phyloP scores from a whole-genome alignment of 805 yeast species.

The Danielia oregonensis region DNA sequence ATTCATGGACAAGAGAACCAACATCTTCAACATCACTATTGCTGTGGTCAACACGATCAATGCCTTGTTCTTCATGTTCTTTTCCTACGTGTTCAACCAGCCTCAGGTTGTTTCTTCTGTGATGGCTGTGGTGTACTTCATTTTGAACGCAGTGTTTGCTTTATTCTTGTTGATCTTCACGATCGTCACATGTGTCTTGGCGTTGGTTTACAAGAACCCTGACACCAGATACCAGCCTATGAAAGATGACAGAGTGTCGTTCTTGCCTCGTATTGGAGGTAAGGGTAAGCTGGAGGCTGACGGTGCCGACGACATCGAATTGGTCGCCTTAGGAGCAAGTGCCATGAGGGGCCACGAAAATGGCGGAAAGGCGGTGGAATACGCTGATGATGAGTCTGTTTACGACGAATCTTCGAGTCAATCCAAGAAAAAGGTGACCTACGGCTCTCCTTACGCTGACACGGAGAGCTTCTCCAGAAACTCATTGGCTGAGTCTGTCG shows the following conservation, averaged over 20 bases:
- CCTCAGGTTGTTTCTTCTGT: constrained; percentile 88
- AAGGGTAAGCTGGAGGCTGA: constrained; percentile 25
- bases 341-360: constrained; percentile 62
- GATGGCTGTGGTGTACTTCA: constrained; percentile 85
- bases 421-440: constrained; percentile 6
- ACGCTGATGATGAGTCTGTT: constrained; percentile 26
- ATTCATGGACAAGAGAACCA: constrained; percentile 91
- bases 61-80: constrained; percentile 83
- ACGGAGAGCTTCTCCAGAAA: constrained; percentile 11
- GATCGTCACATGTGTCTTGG: constrained; percentile 80
- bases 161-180: constrained; percentile 79
- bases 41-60: constrained; percentile 77
- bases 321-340: constrained; percentile 69
- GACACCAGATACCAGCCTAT: constrained; percentile 94
- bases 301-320: constrained; percentile 50
- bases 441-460: constrained; percentile 11
- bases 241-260: constrained; percentile 95
- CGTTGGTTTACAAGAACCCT: constrained; percentile 84
- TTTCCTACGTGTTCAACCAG: constrained; percentile 77
- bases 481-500: constrained; percentile 17
- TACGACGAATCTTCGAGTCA: constrained; percentile 25
- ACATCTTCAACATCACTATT: constrained; percentile 86
- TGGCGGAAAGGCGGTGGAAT: constrained; percentile 19
- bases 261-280: constrained; percentile 62
- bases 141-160: constrained; percentile 86